Evolutionary conservation across 108 stramenopile genomes (phyloP).

Genomic region (Pseudonitzschia multistriata): DNA sequence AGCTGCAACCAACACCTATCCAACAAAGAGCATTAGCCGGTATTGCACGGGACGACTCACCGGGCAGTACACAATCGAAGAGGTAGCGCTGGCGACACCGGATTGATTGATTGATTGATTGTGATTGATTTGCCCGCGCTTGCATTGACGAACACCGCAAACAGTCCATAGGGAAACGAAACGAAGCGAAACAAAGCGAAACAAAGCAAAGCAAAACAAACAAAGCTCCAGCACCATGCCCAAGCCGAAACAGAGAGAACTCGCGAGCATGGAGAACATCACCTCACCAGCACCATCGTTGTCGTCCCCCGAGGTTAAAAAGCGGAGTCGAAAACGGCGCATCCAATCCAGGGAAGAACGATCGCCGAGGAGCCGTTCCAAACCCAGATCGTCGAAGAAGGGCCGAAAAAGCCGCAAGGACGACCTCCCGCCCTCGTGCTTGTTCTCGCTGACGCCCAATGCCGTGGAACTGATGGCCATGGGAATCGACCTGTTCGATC

Average conservation of each 20-base stretch:
- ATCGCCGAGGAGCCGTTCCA: neutral
- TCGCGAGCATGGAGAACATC: neutral
- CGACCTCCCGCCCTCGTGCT: neutral
- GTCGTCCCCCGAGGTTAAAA: neutral
- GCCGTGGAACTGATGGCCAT: slow-evolving; percentile 8
- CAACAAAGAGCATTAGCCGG: too few species aligned
- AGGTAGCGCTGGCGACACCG: too few species aligned
- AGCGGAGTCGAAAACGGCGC: neutral
- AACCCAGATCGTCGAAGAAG: neutral
- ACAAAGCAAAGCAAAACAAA: too few species aligned
- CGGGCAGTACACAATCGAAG: too few species aligned
- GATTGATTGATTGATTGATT: too few species aligned
- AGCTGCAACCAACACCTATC: too few species aligned
- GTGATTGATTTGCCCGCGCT: too few species aligned
- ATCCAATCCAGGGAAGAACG: neutral
- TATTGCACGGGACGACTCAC: too few species aligned
- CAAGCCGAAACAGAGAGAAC: neutral
- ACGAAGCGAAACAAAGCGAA: too few species aligned
- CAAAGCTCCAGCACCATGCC: neutral
- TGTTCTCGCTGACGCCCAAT: slow-evolving; percentile 12
- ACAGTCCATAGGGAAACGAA: too few species aligned
- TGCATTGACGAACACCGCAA: too few species aligned
- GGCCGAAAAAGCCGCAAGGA: neutral
- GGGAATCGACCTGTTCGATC: neutral
- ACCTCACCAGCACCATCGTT: neutral